Evolutionary conservation across 495 filamentous ascomycete species (phyloP), one percentile per base, ranked within the genome.

Genomic region (Symbiotaphrina buchneri): DNA sequence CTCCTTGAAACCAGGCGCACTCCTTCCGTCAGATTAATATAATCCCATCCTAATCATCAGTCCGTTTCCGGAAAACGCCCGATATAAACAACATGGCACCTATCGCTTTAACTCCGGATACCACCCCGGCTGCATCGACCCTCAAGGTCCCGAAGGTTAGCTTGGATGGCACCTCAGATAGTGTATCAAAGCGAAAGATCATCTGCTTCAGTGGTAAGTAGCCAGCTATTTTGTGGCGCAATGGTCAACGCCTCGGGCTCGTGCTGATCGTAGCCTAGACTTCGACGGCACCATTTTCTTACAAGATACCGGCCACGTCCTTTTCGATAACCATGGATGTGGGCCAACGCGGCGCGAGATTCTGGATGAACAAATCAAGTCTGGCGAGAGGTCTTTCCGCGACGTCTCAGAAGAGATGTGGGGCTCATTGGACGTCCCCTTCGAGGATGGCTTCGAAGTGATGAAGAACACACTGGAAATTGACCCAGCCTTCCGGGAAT

Each of bases 361-460:
- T 25, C 63, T 78, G 16, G 74, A 78, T 34, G 53, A 62, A 28
- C 65, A 78, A 38, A 74, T 80, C 45, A 64, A 72, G 33, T 58
- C 54, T 6, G 74, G 74, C 34, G 60, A 69, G 44, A 60, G 71
- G 6, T 68, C 70, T 0, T 78, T 78, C 54, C 56, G 70, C 18
- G 74, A 78, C n/a, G 69, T 70, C 18, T 76, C 71, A 3, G 72
- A 78, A 34, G 74, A 78, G 44, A 77, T 78, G 72, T 78, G 71
- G 72, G 65, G 62, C 13, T 74, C 68, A 1, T 53, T 80, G 0
- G 54, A 63, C 32, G 59, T 78, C 6, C 71, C 71, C 10, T 77
- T 78, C 42, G 70, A 74, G n/a, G 64, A 76, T 43, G 74, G 71
- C 8, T 78, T 80, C 53, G 54, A 66, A 25, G 52, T 76, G 20